phyloP scores from a whole-genome alignment of 2,329 filamentous ascomycete species.

The Stagonosporopsis vannaccii region DNA sequence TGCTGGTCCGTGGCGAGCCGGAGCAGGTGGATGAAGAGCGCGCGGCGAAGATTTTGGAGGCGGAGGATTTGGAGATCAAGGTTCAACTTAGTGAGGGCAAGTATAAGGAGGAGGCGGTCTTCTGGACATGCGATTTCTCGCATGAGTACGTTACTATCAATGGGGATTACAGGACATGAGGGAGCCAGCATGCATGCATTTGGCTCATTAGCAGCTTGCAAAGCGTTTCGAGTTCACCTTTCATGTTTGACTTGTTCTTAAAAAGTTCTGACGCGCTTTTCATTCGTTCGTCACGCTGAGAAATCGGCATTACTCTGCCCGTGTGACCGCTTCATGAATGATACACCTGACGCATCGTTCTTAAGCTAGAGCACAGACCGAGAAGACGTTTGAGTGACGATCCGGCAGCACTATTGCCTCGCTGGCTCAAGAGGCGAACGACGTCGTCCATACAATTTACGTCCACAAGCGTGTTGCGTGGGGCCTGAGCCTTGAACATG shows the following conservation, averaged over 20 bases:
- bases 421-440: background rate
- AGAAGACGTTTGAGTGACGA: background rate
- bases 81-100: constrained; percentile 73
- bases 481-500: background rate
- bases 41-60: constrained; percentile 78
- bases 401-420: background rate
- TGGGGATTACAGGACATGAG: constrained; percentile 67
- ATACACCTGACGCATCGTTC: background rate
- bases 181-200: background rate
- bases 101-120: constrained; percentile 69
- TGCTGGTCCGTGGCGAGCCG: constrained; percentile 81
- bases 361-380: background rate
- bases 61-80: constrained; percentile 78
- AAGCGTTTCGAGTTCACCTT: background rate
- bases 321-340: too few species aligned
- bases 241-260: background rate
- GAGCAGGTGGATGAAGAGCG: constrained; percentile 78
- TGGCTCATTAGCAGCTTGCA: background rate
- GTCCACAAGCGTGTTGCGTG: background rate
- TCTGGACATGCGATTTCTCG: constrained; percentile 88
- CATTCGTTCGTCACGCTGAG: background rate
- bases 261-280: background rate
- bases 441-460: background rate
- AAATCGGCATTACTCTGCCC: too few species aligned
- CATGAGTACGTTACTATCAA: constrained; percentile 81